Base-by-base conservation (phyloP, 2,329 filamentous ascomycete genomes). In the Chrysosporium queenslandicum region DNA sequence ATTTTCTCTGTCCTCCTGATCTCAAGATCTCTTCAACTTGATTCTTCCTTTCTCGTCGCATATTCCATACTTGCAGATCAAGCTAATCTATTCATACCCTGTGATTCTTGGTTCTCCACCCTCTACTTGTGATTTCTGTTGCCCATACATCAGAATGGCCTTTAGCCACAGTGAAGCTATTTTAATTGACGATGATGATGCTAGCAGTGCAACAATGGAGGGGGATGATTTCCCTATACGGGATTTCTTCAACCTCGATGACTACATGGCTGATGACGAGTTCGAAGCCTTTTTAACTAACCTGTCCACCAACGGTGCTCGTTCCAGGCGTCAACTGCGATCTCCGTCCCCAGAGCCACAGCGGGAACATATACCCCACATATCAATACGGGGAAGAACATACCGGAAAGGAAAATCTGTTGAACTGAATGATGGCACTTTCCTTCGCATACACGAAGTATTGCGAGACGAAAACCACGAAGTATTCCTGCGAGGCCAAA, bases 391-490 rank as follows among this genome's bases (percentile, higher is more conserved):
- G 1, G 60, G 60, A 0, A 61, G 63, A 14, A 41, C 59, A 0
- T 67, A 66, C 49, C 58, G 53, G 11, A 21, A 53, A 1, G 64
- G 64, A 0, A 64, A 66, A 47, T 66, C 63, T 0, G 59, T 74
- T 1, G 67, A 74, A 51, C 59, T 74, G 1, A 37, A 56, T 0
- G 64, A 72, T 42, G 63, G 61, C 0, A 61, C 66, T 0, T 77
- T 74, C 43, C 54, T 77, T 1, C 64, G 64, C 0, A 70, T 78
- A 3, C 55, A 57, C 8, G 50, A 61, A 1, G 68, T 78, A 1
- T 52, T 65, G 7, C 23, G 23, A 12, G 52, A 66, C 57, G 55
- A 64, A 4, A 56, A 48, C 0, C 56, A 58, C 0, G 48, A 57
- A 0, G 50, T 71, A 0, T 62, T 62, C 0, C 59, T 79, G 2